These are phyloP conservation scores for Gossypium arboreum DNA, from an alignment of 345 rosid species.

Conservation along the genomic window DNA sequence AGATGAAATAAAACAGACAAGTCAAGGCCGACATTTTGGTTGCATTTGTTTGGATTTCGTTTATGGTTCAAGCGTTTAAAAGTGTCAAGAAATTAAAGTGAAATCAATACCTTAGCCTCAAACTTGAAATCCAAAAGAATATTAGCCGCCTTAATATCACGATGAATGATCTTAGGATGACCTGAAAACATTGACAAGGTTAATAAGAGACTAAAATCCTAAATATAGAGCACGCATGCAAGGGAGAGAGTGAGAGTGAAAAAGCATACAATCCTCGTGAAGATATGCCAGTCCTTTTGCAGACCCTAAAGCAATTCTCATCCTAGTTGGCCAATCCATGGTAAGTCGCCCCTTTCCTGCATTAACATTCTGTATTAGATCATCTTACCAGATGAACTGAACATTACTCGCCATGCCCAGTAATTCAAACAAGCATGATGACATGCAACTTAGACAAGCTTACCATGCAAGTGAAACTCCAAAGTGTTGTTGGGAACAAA, in stretches of 20 bases:
- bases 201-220: neutral
- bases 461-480: slow-evolving; percentile 49
- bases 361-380: slow-evolving; percentile 6
- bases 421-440: neutral
- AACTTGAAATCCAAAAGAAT: slow-evolving; percentile 70
- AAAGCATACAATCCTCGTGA: slow-evolving; percentile 86
- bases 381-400: neutral
- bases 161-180: slow-evolving; percentile 82
- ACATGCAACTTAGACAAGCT: slow-evolving; percentile 9
- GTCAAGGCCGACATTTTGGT: neutral
- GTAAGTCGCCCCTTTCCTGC: slow-evolving; percentile 58
- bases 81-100: neutral
- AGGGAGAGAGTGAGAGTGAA: neutral
- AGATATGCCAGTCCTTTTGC: slow-evolving; percentile 93
- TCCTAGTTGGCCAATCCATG: slow-evolving; percentile 68
- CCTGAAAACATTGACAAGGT: slow-evolving; percentile 35
- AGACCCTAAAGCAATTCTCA: slow-evolving; percentile 80
- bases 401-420: neutral
- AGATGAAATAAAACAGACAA: neutral
- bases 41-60: neutral
- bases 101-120: slow-evolving; percentile 62
- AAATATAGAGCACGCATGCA: neutral
- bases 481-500: slow-evolving; percentile 44
- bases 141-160: slow-evolving; percentile 88
- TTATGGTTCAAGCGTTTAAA: neutral